Base-by-base conservation (phyloP, 345 rosid species). In the Populus davidiana region DNA sequence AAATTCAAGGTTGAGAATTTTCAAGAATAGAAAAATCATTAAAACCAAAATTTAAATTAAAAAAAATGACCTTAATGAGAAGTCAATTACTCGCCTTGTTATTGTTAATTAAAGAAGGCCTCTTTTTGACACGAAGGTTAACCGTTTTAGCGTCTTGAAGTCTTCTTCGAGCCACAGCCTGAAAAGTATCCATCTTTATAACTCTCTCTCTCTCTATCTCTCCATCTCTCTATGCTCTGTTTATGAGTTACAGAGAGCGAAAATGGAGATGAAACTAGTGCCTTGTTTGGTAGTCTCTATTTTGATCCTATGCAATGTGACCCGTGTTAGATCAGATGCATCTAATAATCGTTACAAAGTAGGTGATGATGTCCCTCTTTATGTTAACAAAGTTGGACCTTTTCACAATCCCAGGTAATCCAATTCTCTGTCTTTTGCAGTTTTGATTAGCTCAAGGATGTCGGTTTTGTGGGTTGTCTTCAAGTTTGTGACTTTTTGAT, bases 321-420 rank as follows among this genome's bases (percentile, higher is more conserved):
- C 69, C 13, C 23, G 59, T 47, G 94, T 88, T 75, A 84, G 89
- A 85, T 88, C 94, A 41, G 92, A 89, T 65, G 87, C 88, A 68
- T 88, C 94, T 73, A 86, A 93, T 68, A 93, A 93, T 85, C 94
- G 90, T 47, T 93, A 86, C 88, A 85, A 87, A 70, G 88, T 82
- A n/a, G 86, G 92, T 23, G 92, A 91, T 49, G 17, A 79, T 6
- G 93, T 93, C 65, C 93, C 93, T 17, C 90, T 93, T 44, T 91
- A 93, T 78, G 93, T 93, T 82, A 93, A 93, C 77, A 93, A 93
- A 79, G 94, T 91, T 70, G 96, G 93, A 9, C 96, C 97, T 29
- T 93, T 89, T 71, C 91, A 93, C 79, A 93, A 93, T 73, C 96
- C 94, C 80, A 91, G 93, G 98, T 84, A 81, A 80, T 33, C 20